Conservation (phyloP, 139 green algal species). For the Limnomonas spitsbergensis region DNA sequence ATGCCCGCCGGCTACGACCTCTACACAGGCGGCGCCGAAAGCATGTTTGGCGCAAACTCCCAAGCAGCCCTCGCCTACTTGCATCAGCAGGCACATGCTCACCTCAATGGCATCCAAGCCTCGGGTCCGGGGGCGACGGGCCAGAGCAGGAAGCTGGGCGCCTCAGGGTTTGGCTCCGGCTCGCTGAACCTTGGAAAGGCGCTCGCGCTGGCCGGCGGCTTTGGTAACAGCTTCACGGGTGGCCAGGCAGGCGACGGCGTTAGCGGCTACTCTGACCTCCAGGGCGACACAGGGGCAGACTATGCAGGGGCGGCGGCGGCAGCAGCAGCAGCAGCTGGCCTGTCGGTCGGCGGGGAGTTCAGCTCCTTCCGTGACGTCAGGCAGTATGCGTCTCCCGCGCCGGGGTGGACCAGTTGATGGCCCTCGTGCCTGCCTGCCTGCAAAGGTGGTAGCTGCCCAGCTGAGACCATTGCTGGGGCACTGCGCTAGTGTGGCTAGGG, state of each 20-base stretch:
- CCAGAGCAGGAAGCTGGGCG: background rate
- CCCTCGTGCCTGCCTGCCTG: no score
- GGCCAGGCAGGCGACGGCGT: no score
- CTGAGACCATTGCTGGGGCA: no score
- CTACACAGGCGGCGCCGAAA: background rate
- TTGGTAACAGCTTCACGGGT: conserved; percentile 2
- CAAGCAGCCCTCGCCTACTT: conserved; percentile 25
- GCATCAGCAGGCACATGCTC: background rate
- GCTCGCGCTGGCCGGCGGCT: conserved; percentile 22
- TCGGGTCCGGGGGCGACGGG: background rate
- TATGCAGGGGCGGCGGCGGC: background rate
- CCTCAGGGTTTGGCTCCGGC: conserved; percentile 15
- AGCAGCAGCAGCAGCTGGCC: background rate
- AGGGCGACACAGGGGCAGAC: background rate
- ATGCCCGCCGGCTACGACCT: background rate
- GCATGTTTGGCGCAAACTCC: conserved; percentile 15
- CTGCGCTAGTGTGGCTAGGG: no score
- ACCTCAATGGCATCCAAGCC: background rate
- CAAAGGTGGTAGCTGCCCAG: no score
- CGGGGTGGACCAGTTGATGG: background rate
- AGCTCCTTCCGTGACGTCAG: background rate
- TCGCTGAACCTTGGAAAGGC: conserved; percentile 42
- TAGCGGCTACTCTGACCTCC: background rate
- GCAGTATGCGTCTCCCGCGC: background rate
- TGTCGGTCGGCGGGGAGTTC: background rate